Evolutionary conservation across 2,329 filamentous ascomycete genomes (phyloP).

Genomic region (Xylariaceae sp.): DNA sequence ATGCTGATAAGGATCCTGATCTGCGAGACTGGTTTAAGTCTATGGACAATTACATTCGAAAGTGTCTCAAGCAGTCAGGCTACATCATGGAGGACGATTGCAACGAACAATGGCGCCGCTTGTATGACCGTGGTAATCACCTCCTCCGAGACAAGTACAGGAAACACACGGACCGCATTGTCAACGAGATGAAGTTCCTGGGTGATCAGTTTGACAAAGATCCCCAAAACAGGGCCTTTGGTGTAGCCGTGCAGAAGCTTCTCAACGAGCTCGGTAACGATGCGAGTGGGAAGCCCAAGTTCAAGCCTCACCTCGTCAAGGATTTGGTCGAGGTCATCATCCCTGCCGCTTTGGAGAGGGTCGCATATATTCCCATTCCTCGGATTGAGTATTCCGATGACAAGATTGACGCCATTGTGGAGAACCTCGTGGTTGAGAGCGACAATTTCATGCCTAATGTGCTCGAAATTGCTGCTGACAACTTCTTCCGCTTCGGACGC

Average conservation of each 20-base stretch:
- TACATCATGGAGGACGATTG: conserved; percentile 81
- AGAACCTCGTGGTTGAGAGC: conserved; percentile 92
- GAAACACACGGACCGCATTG: conserved; percentile 74
- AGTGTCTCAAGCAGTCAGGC: conserved; percentile 80
- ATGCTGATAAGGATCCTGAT: conserved; percentile 81
- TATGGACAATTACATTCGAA: conserved; percentile 71
- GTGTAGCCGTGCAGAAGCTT: conserved; percentile 68
- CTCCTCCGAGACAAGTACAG: conserved; percentile 86
- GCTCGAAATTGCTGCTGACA: conserved; percentile 81
- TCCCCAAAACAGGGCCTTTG: conserved; percentile 77
- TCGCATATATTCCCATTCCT: conserved; percentile 87
- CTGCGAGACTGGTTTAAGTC: conserved; percentile 84
- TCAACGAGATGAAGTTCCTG: conserved; percentile 88
- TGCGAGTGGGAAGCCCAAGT: conserved; percentile 72
- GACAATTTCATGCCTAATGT: conserved; percentile 96
- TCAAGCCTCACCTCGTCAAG: conserved; percentile 90
- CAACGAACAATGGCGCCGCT: conserved; percentile 72
- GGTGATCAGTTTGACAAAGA: conserved; percentile 86
- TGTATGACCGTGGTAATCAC: conserved; percentile 81
- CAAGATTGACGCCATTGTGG: conserved; percentile 79
- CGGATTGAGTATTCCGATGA: conserved; percentile 88
- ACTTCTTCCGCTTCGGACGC: conserved; percentile 92
- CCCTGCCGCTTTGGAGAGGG: conserved; percentile 73
- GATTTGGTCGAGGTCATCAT: conserved; percentile 84
- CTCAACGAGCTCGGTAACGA: conserved; percentile 87